phyloP scores from a whole-genome alignment of 331 rosid species.

The Arachis monticola region DNA sequence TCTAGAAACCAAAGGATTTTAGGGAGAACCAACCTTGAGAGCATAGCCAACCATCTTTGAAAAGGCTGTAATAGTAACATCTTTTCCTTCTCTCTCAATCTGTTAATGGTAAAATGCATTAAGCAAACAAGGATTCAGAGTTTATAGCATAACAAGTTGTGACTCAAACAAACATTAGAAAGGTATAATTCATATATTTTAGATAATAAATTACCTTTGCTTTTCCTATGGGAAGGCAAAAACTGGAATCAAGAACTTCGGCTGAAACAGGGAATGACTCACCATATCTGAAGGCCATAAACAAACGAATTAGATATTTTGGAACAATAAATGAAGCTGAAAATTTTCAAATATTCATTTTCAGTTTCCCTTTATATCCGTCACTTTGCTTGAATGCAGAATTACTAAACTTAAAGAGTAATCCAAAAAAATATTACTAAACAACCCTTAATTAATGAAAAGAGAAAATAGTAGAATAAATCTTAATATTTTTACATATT shows the following conservation, averaged over 20 bases:
- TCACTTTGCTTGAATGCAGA: no score
- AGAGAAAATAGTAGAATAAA: no score
- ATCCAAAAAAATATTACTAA: no score
- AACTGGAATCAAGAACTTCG: conserved; percentile 95
- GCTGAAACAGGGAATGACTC: conserved; percentile 94
- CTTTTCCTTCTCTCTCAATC: conserved; percentile 99
- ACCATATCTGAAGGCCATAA: conserved; percentile 72
- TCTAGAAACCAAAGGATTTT: conserved; percentile 24
- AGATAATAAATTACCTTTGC: conserved; percentile 75
- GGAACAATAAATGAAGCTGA: conserved; percentile 17
- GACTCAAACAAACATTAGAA: conserved; percentile 35
- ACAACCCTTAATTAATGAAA: no score
- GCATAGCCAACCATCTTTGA: conserved; percentile 97
- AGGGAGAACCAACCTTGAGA: conserved; percentile 73
- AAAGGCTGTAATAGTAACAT: conserved; percentile 93
- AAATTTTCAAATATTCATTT: conserved; percentile 18
- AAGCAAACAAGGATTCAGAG: conserved; percentile 13
- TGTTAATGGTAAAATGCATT: conserved; percentile 38
- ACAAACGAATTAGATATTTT: conserved; percentile 38
- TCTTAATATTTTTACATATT: no score
- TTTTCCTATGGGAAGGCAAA: conserved; percentile 95
- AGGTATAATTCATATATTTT: conserved; percentile 23
- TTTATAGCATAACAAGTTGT: conserved; percentile 13
- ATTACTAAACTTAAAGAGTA: no score
- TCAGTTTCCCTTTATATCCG: background rate